Percentiles rank a stretch among this genome's conserved stretches.
These are phyloP conservation scores for Rhizoclosmatium sp. DNA, from an alignment of 192 early-diverging fungal genomes.

Conservation along the genomic window DNA sequence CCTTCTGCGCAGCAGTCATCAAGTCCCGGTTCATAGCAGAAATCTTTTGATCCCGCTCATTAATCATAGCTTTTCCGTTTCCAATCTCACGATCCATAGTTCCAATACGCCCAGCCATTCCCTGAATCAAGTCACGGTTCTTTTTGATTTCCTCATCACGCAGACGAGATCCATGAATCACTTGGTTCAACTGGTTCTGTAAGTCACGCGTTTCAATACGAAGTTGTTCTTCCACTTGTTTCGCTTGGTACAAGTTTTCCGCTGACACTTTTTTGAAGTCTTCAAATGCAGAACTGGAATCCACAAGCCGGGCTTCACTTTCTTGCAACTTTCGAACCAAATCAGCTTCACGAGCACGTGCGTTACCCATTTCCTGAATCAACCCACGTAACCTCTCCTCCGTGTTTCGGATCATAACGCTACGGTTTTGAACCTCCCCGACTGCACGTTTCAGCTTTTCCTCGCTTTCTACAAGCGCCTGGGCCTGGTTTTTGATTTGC, in stretches of 20 bases:
- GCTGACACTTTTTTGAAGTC: slow-evolving; percentile 38
- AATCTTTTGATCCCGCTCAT: slow-evolving; percentile 29
- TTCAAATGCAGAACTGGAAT: slow-evolving; percentile 8
- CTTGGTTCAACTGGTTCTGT: slow-evolving; percentile 30
- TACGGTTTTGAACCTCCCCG: slow-evolving; percentile 32
- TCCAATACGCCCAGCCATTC: slow-evolving; percentile 30
- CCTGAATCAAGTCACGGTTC: slow-evolving; percentile 39
- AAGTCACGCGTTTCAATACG: slow-evolving; percentile 33
- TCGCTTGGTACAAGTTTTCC: slow-evolving; percentile 32
- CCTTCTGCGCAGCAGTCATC: not conserved
- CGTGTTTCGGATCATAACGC: slow-evolving; percentile 18
- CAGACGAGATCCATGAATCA: slow-evolving; percentile 17
- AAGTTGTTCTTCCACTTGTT: slow-evolving; percentile 20
- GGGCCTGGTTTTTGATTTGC: slow-evolving; percentile 8
- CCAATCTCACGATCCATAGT: slow-evolving; percentile 35
- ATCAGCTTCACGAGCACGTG: slow-evolving; percentile 30
- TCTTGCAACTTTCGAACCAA: slow-evolving; percentile 29
- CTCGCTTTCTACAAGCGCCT: slow-evolving; percentile 18
- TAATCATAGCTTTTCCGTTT: slow-evolving; percentile 19
- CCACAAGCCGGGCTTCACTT: slow-evolving; percentile 17
- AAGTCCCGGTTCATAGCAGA: slow-evolving; percentile 7
- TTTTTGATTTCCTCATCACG: slow-evolving; percentile 40
- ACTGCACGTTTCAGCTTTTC: slow-evolving; percentile 34
- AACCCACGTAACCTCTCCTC: slow-evolving; percentile 30
- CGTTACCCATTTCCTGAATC: slow-evolving; percentile 37